Base-by-base conservation (phyloP, 768 basidiomycete species). In the Mycena vitilis region DNA sequence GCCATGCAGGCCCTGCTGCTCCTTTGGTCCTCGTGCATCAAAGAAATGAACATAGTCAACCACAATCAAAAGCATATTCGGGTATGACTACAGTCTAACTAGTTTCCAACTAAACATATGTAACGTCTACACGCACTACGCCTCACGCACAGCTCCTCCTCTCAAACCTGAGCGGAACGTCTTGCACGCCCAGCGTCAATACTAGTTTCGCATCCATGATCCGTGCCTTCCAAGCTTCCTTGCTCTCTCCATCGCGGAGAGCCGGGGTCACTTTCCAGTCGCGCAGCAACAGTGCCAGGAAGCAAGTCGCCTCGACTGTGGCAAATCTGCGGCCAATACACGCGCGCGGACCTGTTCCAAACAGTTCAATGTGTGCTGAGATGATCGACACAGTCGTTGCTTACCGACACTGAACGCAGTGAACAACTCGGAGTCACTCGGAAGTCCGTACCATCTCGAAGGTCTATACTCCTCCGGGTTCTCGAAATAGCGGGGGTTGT, bases 401-500 rank as follows among this genome's bases (percentile, higher is more conserved):
- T 42, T 25, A 71, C 78, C 78, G 37, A 76, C 63, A 69, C 86
- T 84, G 76, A 87, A 86, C 13, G 83, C 85, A 8, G 83, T 81
- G 67, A 85, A 83, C 0, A 74, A 73, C 51, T 85, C 85, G 0
- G 83, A 83, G 9, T 85, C 85, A 30, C 71, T 77, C 1, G 80
- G 71, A 18, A 82, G 69, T 5, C 80, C 83, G 54, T 85, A 78
- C 87, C 87, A 88, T 49, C 87, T 77, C 2, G 85, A 86, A 1
- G 87, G 87, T 56, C 79, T 82, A 78, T 78, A 87, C 58, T 78
- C 75, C 25, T 82, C 75, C 1, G 87, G 86, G 13, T 85, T 79
- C 2, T 84, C 79, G 65, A 84, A 87, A 71, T 86, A 84, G 18
- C 84, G 78, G 3, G 85, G 80, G 66, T 87, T 87, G 71, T 85